Conservation (phyloP, 306 rosid species). For the Malus asiatica region DNA sequence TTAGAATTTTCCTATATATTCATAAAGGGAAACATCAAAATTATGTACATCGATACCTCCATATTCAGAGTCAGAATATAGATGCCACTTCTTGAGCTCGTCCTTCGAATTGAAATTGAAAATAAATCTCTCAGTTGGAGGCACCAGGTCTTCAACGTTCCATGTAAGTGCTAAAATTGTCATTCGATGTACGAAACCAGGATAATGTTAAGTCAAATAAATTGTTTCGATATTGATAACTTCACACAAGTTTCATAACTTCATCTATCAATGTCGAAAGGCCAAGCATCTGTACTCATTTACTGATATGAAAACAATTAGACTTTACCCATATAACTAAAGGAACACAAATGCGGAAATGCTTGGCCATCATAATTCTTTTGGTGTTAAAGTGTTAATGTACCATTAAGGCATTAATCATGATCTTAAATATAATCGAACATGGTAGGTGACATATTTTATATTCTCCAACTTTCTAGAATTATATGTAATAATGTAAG, state of each 20-base stretch:
- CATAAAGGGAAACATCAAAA: background rate
- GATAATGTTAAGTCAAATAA: background rate
- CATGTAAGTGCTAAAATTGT: conserved; percentile 48
- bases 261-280: background rate
- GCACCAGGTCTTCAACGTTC: conserved; percentile 78
- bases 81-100: conserved; percentile 81
- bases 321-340: background rate
- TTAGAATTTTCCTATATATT: background rate
- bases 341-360: background rate
- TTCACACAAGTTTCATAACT: background rate
- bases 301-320: background rate
- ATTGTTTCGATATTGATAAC: background rate
- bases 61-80: conserved; percentile 86
- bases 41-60: conserved; percentile 44
- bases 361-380: background rate
- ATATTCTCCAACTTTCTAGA: background rate
- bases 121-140: conserved; percentile 74
- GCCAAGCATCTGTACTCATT: background rate
- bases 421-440: background rate
- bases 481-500: background rate
- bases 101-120: conserved; percentile 74
- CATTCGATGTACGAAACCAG: conserved; percentile 4
- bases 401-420: background rate
- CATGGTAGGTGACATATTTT: background rate
- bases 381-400: background rate